A percentile compares a stretch with the other conserved stretches of the same genome.
Conservation (phyloP, 352 stramenopile species). For the Globisporangium polare region DNA sequence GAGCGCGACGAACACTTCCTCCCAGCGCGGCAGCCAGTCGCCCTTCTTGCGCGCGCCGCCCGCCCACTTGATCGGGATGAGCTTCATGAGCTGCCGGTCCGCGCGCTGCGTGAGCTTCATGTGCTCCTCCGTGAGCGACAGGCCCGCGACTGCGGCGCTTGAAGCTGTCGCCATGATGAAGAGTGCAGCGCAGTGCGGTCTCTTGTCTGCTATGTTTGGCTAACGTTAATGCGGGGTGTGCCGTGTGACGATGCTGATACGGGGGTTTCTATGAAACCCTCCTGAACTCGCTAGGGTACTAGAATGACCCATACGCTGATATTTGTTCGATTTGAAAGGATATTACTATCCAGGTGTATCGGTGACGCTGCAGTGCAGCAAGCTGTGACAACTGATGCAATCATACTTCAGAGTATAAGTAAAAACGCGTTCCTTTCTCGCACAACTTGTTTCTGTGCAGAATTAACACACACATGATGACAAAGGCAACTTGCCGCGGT, state of each 20-base stretch:
- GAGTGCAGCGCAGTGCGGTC: background rate
- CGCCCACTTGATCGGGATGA: constrained; percentile 70
- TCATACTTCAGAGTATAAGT: no score
- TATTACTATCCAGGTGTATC: no score
- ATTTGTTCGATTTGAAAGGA: no score
- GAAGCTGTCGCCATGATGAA: constrained; percentile 2
- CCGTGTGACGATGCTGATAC: background rate
- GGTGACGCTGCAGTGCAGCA: no score
- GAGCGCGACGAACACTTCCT: constrained; percentile 63
- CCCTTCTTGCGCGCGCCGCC: constrained; percentile 61
- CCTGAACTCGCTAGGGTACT: no score
- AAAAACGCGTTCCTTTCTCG: no score
- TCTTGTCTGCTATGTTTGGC: background rate
- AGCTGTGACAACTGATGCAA: no score
- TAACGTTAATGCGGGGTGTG: background rate
- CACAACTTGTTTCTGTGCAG: background rate
- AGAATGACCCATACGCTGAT: no score
- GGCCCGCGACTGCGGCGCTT: background rate
- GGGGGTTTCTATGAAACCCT: no score
- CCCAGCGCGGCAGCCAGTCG: constrained; percentile 79
- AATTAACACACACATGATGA: background rate
- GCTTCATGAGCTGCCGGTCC: constrained; percentile 42
- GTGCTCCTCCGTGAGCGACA: constrained; percentile 27
- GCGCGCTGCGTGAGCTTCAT: constrained; percentile 25
- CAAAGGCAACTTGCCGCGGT: background rate